A percentile compares a stretch with the other conserved stretches of the same genome.
Conservation (phyloP, 2,329 filamentous ascomycete genomes). For the Diaporthe longicolla region DNA sequence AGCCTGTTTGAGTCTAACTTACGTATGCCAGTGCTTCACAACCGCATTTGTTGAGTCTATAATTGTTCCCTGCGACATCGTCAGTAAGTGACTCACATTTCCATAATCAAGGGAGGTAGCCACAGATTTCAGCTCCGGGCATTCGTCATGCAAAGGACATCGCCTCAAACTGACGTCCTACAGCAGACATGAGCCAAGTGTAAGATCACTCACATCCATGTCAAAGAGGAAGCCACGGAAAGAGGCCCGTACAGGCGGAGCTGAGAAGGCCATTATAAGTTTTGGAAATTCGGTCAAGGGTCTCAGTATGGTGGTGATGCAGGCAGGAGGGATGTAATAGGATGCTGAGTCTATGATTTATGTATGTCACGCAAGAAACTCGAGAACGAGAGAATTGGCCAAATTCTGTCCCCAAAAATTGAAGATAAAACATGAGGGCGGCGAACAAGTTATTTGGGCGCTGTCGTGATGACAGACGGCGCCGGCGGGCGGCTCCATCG, state of each 20-base stretch:
- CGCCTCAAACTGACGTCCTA: neutral
- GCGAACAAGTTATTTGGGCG: neutral
- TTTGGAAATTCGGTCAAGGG: neutral
- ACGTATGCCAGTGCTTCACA: conserved; percentile 82
- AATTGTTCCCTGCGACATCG: conserved; percentile 71
- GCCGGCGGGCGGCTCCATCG: conserved; percentile 27
- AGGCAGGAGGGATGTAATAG: neutral
- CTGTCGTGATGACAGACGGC: conserved; percentile 14
- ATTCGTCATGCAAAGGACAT: neutral
- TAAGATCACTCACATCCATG: conserved; percentile 67
- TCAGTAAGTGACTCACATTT: neutral
- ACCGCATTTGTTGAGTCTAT: conserved; percentile 86
- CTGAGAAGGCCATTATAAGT: conserved; percentile 52
- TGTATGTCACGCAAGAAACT: neutral
- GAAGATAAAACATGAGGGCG: conserved; percentile 1
- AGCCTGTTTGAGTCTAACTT: conserved; percentile 48
- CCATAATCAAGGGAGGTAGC: too few species aligned
- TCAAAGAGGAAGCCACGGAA: conserved; percentile 77
- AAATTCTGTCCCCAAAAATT: conserved; percentile 1
- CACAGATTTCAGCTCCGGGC: too few species aligned
- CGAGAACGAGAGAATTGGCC: neutral
- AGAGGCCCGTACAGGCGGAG: conserved; percentile 60
- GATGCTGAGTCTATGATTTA: neutral
- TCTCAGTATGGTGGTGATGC: neutral
- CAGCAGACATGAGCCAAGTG: neutral